These are phyloP conservation scores for Cytospora paraplurivora DNA, from an alignment of 2,329 filamentous ascomycete species.

Conservation along the genomic window DNA sequence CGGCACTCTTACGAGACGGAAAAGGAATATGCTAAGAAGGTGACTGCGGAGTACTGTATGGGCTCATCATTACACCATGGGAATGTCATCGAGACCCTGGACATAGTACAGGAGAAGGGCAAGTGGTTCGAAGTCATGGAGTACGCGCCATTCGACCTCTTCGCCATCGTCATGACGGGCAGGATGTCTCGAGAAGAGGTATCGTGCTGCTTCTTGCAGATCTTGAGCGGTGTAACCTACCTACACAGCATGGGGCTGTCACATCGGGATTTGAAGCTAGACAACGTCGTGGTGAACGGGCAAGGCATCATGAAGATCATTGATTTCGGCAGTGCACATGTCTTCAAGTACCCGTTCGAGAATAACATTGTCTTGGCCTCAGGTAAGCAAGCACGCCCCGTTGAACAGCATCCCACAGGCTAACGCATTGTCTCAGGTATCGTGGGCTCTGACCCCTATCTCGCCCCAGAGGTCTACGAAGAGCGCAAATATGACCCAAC, in stretches of 20 bases:
- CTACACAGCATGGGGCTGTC: slow-evolving; percentile 93
- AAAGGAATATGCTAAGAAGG: slow-evolving; percentile 95
- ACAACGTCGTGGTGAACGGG: slow-evolving; percentile 97
- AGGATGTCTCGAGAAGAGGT: slow-evolving; percentile 94
- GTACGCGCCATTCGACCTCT: slow-evolving; percentile 92
- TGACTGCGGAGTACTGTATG: slow-evolving; percentile 97
- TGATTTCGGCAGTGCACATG: slow-evolving; percentile 95
- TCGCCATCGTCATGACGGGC: slow-evolving; percentile 98
- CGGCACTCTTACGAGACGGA: slow-evolving; percentile 92
- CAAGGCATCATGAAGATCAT: slow-evolving; percentile 99
- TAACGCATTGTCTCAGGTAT: slow-evolving; percentile 47
- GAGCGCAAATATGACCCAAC: slow-evolving; percentile 91
- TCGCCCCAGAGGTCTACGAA: slow-evolving; percentile 96
- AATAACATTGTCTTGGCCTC: slow-evolving; percentile 79
- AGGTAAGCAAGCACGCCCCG: slow-evolving; percentile 56
- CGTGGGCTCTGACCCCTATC: slow-evolving; percentile 87
- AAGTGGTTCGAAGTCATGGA: slow-evolving; percentile 99
- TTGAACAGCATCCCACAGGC: slow-evolving; percentile 7
- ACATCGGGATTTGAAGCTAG: slow-evolving; percentile 92
- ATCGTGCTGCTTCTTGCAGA: slow-evolving; percentile 88
- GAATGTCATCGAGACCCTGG: slow-evolving; percentile 96
- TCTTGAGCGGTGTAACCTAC: slow-evolving; percentile 91
- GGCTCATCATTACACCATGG: slow-evolving; percentile 95
- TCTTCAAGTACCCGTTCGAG: slow-evolving; percentile 97
- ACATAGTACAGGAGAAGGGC: slow-evolving; percentile 91